Percentiles rank a stretch among this genome's conserved stretches.
Conservation (phyloP, 2,329 filamentous ascomycete genomes). For the Trichoderma simmonsii region DNA sequence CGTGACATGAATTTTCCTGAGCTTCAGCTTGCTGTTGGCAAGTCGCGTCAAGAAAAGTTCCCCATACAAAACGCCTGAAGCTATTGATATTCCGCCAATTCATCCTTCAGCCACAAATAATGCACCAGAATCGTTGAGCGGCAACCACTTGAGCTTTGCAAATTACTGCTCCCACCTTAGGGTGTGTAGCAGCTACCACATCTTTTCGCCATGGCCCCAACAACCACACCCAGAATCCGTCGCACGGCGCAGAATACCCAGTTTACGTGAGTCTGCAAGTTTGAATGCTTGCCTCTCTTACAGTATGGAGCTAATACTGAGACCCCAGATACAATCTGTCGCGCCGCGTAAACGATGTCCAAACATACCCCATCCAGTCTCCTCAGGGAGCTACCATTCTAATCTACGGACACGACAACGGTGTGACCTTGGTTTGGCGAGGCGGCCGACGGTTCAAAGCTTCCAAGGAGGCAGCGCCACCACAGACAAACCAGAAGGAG, state of each 20-base stretch:
- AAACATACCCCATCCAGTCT: slow-evolving; percentile 59
- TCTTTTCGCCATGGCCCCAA: slow-evolving; percentile 33
- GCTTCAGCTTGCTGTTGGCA: slow-evolving; percentile 9
- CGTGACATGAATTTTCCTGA: slow-evolving; percentile 7
- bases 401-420: slow-evolving; percentile 62
- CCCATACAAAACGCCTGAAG: background rate
- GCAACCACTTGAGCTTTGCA: background rate
- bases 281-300: background rate
- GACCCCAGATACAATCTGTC: slow-evolving; percentile 57
- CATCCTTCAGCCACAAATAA: background rate
- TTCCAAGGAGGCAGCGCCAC: slow-evolving; percentile 32
- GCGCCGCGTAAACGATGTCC: slow-evolving; percentile 56
- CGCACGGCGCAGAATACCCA: slow-evolving; percentile 49
- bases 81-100: background rate
- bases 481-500: slow-evolving; percentile 30
- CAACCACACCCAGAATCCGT: slow-evolving; percentile 40
- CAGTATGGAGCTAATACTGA: background rate
- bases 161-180: background rate
- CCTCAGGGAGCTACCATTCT: slow-evolving; percentile 62
- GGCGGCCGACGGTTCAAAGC: slow-evolving; percentile 59
- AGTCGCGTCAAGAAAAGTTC: slow-evolving; percentile 19
- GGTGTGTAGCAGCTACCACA: slow-evolving; percentile 11
- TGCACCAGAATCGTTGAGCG: background rate
- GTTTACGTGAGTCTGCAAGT: slow-evolving; percentile 40
- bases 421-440: slow-evolving; percentile 59